Evolutionary conservation across 1,284 basidiomycete genomes (phyloP), one percentile per base, ranked within the genome.

Genomic region (Cutaneotrichosporon sp.): DNA sequence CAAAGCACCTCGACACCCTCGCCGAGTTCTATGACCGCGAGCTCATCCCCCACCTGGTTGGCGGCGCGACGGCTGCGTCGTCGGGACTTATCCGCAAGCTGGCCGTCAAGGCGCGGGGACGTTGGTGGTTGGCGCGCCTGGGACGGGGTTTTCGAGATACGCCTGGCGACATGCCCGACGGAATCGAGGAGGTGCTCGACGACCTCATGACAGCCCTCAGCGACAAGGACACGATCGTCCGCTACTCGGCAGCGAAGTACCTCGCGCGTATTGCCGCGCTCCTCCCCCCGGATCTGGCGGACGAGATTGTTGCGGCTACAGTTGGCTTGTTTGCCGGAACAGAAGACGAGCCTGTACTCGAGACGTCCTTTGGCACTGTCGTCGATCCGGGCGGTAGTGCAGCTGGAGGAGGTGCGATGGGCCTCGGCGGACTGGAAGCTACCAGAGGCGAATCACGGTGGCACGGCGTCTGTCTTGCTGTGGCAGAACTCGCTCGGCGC

Each of bases 231-330:
- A 97, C 96, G 0, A 79, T 92, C 26, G 91, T 98, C 19, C 87
- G 96, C 42, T 98, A 91, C 81, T 92, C 93, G 10, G 83, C 90
- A 3, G 90, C 96, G 5, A 99, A 98, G 73, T 90, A 90, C 24
- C 77, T 97, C 11, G 88, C 92, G 5, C 84, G 92, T 7, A 81
- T 98, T 35, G 82, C 89, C 2, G 84, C 87, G 57, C 81, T 87
- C 14, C 80, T 98, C 0, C 89, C 94, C 2, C 54, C 71, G 0
- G 83, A 85, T 12, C 87, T 93, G 63, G 78, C 83, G 0, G 77
- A 81, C 27, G 90, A 98, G 70, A 84, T 97, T 11, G 75, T 91
- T 2, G 84, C 88, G 44, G 90, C 85, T 4, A 77, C 94, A 29
- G 76, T 93, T 46, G 80, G 74, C 79, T 56, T 94, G 80, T 80